Evolutionary conservation across 1,284 basidiomycete species (phyloP), one percentile per base, ranked within the genome.

Genomic region (Ganoderma leucocontextum): DNA sequence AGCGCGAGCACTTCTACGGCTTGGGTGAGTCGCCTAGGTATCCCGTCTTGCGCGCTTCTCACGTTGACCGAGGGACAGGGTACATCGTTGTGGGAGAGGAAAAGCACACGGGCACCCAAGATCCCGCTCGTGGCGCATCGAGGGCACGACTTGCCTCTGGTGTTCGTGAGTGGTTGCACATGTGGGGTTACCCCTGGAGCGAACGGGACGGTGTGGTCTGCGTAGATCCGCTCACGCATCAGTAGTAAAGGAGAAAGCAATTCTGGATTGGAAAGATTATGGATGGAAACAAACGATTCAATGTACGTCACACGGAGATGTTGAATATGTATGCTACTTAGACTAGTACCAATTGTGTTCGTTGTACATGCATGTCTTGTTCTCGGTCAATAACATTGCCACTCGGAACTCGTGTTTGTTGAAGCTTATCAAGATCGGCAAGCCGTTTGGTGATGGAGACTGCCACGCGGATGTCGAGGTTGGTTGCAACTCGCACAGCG

Each of bases 151-250:
- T 99, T 13, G 93, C 91, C 4, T 87, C 91, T 1, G 94, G 93
- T 19, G 91, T 98, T 53, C 91, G 94, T 73, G 94, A 95, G 78
- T 97, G 93, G 89, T 82, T 98, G 60, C 92, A 94, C 74, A 89
- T 93, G 64, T 98, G 95, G 94, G 94, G 93, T 61, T 97, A 97
- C 81, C 94, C 97, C n/a, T 97, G 95, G 94, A 94, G 88, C 80
- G 96, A 98, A 79, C 88, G 90, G 15, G 95, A 95, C 73, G 96
- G 96, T 2, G 89, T 96, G 64, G 87, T 98, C 60, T 96, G 93
- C 77, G 90, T 97, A 62, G 96, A 98, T 79, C 83, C 91, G 38
- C 81, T 94, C 73, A 95, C 92, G 38, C 94, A 95, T 77, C 70
- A 70, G 61, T 64, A 53, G 44, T 22, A 22, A 22, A 15, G 44